Evolutionary conservation across 1,139 yeast species (phyloP), one percentile per base, ranked within the genome.

Genomic region (Saccharomyces pastorianus): DNA sequence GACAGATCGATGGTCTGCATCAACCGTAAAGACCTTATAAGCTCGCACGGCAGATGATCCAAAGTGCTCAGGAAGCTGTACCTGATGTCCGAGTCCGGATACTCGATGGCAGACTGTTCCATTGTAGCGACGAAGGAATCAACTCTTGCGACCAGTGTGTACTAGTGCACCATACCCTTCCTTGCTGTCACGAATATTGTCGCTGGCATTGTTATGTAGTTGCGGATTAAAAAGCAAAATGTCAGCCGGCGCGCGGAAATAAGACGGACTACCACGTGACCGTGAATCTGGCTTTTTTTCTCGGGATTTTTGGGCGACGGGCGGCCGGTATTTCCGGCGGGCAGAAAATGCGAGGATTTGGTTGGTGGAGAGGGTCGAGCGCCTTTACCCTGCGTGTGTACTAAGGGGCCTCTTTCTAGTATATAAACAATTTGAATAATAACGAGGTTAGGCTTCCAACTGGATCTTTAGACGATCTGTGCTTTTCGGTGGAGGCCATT

Each of bases 41-140:
- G 63, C 53, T 78, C 81, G 53, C 80, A 75, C 0, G 81, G 81
- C 20, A 78, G 62, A 59, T 78, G 82, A 58, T 78, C 82, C 56
- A 78, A 64, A 1, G 71, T 62, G 28, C 60, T 57, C 4, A 68
- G 58, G 51, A 66, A 66, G 46, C 60, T 59, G 57, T 65, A 64
- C 28, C 71, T 61, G 29, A 65, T 61, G 53, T 67, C 70, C 44
- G 29, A 28, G 13, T 44, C 46, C 38, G 31, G 50, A 54, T 57
- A 34, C 38, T 46, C 52, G 13, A 23, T 46, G 20, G 46, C 41
- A n/a, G n/a, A 14, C 17, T 34, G 48, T 14, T 34, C 46, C 49
- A 26, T 47, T 28, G 41, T 23, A 9, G 31, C 23, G 31, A 9
- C 11, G 13, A 28, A 7, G 11, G 11, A 4, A 17, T 4, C 34